phyloP scores from a whole-genome alignment of 768 basidiomycete genomes.

The Leccinum broughii region DNA sequence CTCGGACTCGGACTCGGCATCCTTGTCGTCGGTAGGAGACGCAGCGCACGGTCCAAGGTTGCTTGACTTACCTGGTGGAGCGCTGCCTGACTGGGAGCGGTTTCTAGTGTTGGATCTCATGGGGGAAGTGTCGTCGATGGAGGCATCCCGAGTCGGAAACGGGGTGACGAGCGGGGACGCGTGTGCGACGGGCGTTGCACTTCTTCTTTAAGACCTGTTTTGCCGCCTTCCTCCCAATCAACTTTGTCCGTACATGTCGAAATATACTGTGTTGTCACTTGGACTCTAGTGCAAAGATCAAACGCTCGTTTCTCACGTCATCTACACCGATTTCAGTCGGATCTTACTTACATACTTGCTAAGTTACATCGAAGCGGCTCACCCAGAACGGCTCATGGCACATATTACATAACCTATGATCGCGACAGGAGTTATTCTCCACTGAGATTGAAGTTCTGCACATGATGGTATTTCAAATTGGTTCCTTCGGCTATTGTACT shows the following conservation, averaged over 20 bases:
- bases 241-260: neutral
- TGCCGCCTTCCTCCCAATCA: conserved; percentile 1
- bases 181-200: conserved; percentile 25
- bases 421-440: too few species aligned
- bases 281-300: neutral
- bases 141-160: conserved; percentile 33
- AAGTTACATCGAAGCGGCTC: too few species aligned
- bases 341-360: too few species aligned
- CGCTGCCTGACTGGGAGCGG: conserved; percentile 50
- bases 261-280: neutral
- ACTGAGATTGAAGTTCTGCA: too few species aligned
- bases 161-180: conserved; percentile 35
- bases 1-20: too few species aligned
- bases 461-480: too few species aligned
- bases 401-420: too few species aligned
- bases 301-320: too few species aligned
- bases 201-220: conserved; percentile 17
- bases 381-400: too few species aligned
- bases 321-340: too few species aligned
- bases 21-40: neutral
- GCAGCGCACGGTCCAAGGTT: conserved; percentile 33
- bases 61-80: conserved; percentile 57
- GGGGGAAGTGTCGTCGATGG: conserved; percentile 43
- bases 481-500: too few species aligned
- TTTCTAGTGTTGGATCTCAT: conserved; percentile 74